Conservation (phyloP, 768 basidiomycete genomes). For the Tricholoma sp. region DNA sequence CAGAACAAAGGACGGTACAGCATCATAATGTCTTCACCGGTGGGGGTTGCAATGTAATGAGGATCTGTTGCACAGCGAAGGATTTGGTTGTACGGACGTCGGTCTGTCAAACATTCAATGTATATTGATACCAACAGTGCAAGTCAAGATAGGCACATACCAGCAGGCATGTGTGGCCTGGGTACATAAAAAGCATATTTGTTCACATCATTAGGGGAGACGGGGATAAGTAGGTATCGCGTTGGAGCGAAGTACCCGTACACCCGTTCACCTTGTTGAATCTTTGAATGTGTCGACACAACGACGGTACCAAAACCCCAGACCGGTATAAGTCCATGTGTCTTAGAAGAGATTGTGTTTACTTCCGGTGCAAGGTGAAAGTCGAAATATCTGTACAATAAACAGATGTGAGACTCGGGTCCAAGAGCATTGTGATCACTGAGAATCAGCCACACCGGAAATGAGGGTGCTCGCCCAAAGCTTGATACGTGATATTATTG, state of each 20-base stretch:
- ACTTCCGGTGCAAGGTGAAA: conserved; percentile 49
- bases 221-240: conserved; percentile 49
- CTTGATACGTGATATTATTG: conserved; percentile 70
- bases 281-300: conserved; percentile 41
- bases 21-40: conserved; percentile 61
- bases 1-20: conserved; percentile 70
- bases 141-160: conserved; percentile 24
- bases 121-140: neutral
- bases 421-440: neutral
- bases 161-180: conserved; percentile 56
- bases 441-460: conserved; percentile 31
- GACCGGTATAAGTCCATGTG: conserved; percentile 63
- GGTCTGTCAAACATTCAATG: conserved; percentile 29
- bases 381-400: conserved; percentile 54
- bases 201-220: conserved; percentile 49
- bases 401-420: neutral
- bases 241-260: conserved; percentile 62
- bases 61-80: conserved; percentile 54
- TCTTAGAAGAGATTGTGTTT: conserved; percentile 33
- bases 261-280: conserved; percentile 51
- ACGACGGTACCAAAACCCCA: conserved; percentile 68
- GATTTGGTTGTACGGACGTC: conserved; percentile 66
- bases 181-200: conserved; percentile 52
- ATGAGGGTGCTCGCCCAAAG: conserved; percentile 44
- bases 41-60: conserved; percentile 42